phyloP scores from a whole-genome alignment of 2,329 filamentous ascomycete genomes.

The Cytospora schulzeri region DNA sequence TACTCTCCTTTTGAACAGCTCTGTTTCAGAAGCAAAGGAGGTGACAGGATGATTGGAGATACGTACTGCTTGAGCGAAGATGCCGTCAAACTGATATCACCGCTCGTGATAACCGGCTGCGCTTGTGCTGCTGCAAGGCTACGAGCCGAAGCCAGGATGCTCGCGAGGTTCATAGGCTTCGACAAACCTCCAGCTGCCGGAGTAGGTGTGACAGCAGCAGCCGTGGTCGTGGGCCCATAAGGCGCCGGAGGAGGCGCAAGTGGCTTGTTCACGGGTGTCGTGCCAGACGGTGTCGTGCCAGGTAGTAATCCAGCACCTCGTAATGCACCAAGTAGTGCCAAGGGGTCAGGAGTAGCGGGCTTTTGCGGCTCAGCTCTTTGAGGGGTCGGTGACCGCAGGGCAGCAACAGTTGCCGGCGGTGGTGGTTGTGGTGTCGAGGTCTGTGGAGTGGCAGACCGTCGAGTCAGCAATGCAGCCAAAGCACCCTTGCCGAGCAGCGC shows the following conservation, averaged over 20 bases:
- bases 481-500: constrained; percentile 61
- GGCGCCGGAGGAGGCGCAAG: constrained; percentile 38
- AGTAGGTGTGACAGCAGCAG: constrained; percentile 32
- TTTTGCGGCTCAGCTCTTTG: constrained; percentile 44
- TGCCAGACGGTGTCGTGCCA: constrained; percentile 44
- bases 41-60: background rate
- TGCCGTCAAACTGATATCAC: constrained; percentile 61
- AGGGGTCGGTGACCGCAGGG: constrained; percentile 54
- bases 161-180: constrained; percentile 36
- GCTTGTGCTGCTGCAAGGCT: constrained; percentile 27
- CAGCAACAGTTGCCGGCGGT: constrained; percentile 34
- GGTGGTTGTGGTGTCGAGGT: constrained; percentile 46
- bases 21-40: background rate
- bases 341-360: constrained; percentile 47
- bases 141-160: constrained; percentile 32
- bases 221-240: constrained; percentile 26
- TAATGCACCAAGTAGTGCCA: constrained; percentile 67
- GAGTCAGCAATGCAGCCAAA: constrained; percentile 60
- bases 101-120: constrained; percentile 25
- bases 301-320: constrained; percentile 68
- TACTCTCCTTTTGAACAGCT: background rate
- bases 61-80: constrained; percentile 74
- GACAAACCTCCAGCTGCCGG: constrained; percentile 7
- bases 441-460: constrained; percentile 54
- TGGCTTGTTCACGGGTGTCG: constrained; percentile 37